Base-by-base conservation (phyloP, 75 land plant genomes). In the Sequoiadendron giganteum region DNA sequence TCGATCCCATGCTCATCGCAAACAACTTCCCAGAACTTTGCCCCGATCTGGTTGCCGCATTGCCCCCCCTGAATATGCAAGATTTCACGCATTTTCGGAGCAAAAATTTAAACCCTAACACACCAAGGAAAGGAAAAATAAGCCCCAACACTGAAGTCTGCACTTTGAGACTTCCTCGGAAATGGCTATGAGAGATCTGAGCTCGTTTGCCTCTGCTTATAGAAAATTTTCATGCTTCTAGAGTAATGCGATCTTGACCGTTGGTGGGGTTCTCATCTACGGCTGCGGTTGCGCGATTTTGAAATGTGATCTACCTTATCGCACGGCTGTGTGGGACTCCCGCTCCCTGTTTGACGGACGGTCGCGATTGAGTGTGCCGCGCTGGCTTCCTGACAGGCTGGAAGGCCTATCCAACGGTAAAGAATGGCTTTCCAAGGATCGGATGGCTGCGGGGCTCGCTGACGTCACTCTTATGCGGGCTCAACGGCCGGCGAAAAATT, bases 21-120 rank as follows among this genome's bases (percentile, higher is more conserved):
- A 43, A 85, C 76, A 2, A 52, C 55, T 52, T 52, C 55, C 55
- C 55, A 52, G 55, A 52, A 52, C 55, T 52, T 52, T 11, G 91
- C 90, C 58, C 91, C 91, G 84, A 90, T 90, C 89, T 90, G 91
- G 61, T 89, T 89, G n/a, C 90, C 90, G 58, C 90, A 89, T 54
- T 89, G 90, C 10, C 89, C 89, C 1, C 87, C 91, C 84, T 90
- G 91, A 43, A 89, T 89, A 48, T 90, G 91, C 56, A 90, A 56
- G 86, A 90, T 90, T 21, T 90, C 91, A 39, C 91, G 39, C 91
- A 90, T 91, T 84, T 79, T 83, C 88, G 55, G 80, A 89, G 55
- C 42, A 18, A 5, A 40, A 19, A 38, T 38, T 52, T 11, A 14
- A 3, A 34, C 15, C 36, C 15, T 28, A 36, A 75, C 77, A 75